Evolutionary conservation across 1,139 yeast genomes (phyloP).

Genomic region (Ashbya aceris): DNA sequence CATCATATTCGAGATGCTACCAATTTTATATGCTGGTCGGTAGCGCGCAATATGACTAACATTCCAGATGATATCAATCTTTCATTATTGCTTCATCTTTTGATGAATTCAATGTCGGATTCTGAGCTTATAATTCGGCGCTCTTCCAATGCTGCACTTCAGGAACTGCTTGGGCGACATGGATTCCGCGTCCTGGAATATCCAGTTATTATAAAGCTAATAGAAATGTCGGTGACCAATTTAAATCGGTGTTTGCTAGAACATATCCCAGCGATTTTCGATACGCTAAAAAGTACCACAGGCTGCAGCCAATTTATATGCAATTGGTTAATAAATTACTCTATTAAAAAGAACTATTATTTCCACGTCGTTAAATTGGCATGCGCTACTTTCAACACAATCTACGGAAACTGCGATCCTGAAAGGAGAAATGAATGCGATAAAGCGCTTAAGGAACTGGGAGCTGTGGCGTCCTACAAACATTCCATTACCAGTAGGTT

Average conservation of each 20-base stretch:
- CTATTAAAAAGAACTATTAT: slow-evolving; percentile 23
- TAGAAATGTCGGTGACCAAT: slow-evolving; percentile 49
- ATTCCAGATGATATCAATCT: slow-evolving; percentile 22
- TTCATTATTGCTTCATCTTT: slow-evolving; percentile 36
- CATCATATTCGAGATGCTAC: slow-evolving; percentile 74
- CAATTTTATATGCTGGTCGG: slow-evolving; percentile 65
- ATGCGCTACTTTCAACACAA: not conserved
- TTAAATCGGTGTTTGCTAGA: slow-evolving; percentile 33
- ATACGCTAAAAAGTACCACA: slow-evolving; percentile 10
- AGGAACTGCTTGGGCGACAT: slow-evolving; percentile 75
- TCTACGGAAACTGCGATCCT: not conserved
- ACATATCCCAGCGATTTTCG: slow-evolving; percentile 30
- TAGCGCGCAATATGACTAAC: slow-evolving; percentile 36
- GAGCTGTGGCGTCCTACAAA: not conserved
- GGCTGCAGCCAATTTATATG: slow-evolving; percentile 15
- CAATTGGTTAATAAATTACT: slow-evolving; percentile 20
- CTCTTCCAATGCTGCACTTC: slow-evolving; percentile 80
- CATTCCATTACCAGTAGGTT: not conserved
- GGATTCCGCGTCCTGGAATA: slow-evolving; percentile 31
- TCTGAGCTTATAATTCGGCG: slow-evolving; percentile 64
- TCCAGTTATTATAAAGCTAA: slow-evolving; percentile 36
- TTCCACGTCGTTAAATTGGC: slow-evolving; percentile 13
- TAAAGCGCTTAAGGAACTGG: not conserved
- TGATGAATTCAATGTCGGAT: slow-evolving; percentile 57
- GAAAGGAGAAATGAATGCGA: not conserved